Evolutionary conservation across 345 rosid species (phyloP), one percentile per base, ranked within the genome.

Genomic region (Gossypium mustelinum): DNA sequence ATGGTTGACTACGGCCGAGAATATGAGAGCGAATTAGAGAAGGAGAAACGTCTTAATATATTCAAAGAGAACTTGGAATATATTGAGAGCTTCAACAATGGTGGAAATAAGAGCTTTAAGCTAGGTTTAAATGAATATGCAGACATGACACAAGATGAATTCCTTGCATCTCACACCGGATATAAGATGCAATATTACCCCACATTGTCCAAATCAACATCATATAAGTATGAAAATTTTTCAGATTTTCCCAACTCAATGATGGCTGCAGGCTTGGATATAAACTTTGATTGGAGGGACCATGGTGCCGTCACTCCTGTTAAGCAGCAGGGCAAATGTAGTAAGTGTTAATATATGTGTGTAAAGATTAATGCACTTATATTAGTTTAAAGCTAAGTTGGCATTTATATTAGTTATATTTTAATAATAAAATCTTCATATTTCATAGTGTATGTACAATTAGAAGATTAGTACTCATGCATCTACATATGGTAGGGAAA

Each of bases 301-400:
- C 59, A 87, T 65, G 98, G 98, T 9, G 98, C 98, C 17, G 98
- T 94, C 29, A 85, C 43, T 14, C 84, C 20, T 2, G 95, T 91
- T 80, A 92, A 92, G 81, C 90, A 94, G 73, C 97, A 94, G 75
- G 95, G 97, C 55, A 80, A 85, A 74, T 92, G 98, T 45, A 94
- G 97, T 52, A 52, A 52, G 57, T 52, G 57, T 17, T 52, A 5
- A 34, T 34, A 34, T 34, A 34, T 34, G 41, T 34, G 41, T 34
- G 41, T 4, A 34, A 34, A 5, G 41, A 34, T 34, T 34, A 34
- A 34, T 34, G 41, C 41, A 34, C 41, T 34, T 34, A 34, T 29
- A 29, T 3, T 29, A 3, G 39, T 29, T 29, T 27, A 27, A 27
- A 27, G 29, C 29, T 27, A 27, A 27, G 29, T 3, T 27, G 29